A percentile compares a stretch with the other conserved stretches of the same genome.
Conservation (phyloP, 352 stramenopile genomes). For the Elongisporangium senticosum region DNA sequence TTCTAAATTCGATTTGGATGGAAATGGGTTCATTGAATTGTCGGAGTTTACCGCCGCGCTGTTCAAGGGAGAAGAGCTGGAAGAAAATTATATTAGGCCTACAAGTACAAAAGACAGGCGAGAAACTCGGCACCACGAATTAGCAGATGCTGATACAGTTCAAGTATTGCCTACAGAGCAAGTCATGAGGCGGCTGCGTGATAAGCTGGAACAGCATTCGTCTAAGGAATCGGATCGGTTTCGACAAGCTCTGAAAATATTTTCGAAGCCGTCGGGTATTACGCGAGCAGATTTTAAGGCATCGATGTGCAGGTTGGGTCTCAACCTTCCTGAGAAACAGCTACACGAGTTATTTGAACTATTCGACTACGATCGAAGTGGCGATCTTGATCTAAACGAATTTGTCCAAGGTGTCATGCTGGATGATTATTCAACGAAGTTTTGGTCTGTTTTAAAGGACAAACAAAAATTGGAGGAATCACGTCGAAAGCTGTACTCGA, state of each 20-base stretch:
- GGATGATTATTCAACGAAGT: conserved; percentile 54
- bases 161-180: conserved; percentile 27
- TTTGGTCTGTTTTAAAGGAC: conserved; percentile 53
- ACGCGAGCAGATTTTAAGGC: conserved; percentile 41
- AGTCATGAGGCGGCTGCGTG: conserved; percentile 43
- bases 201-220: conserved; percentile 60
- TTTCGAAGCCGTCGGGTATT: conserved; percentile 59
- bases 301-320: conserved; percentile 44
- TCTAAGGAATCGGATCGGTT: conserved; percentile 70
- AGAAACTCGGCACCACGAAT: not conserved
- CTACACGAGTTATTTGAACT: conserved; percentile 53
- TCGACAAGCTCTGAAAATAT: conserved; percentile 69
- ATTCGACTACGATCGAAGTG: conserved; percentile 76
- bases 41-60: conserved; percentile 60
- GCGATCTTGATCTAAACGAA: conserved; percentile 73
- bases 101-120: conserved; percentile 9
- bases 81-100: conserved; percentile 12
- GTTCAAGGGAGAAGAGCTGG: conserved; percentile 36
- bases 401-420: conserved; percentile 77
- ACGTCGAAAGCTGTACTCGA: conserved; percentile 38
- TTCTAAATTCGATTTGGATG: conserved; percentile 49
- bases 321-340: conserved; percentile 50
- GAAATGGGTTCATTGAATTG: conserved; percentile 55
- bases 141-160: not conserved
- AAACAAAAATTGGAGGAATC: conserved; percentile 49